Conservation (phyloP, 2,329 filamentous ascomycete species). For the Didymella exigua region DNA sequence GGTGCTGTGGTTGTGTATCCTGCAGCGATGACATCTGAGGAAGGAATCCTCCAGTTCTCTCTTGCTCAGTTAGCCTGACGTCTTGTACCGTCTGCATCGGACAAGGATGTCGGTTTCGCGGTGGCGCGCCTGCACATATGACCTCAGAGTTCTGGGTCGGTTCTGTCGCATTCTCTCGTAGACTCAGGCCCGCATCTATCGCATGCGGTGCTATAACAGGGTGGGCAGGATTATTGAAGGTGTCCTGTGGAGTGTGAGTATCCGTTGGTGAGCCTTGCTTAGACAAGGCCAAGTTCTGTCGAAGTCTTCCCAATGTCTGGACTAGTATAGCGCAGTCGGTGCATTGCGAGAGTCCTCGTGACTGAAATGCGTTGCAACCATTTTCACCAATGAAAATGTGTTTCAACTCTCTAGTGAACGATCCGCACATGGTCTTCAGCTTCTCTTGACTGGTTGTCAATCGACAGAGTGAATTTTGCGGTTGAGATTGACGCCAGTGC, state of each 20-base stretch:
- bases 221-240: not conserved
- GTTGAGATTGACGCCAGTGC: conserved; percentile 21
- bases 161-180: not conserved
- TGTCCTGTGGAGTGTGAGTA: not conserved
- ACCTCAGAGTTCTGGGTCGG: not conserved
- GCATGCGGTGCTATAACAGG: not conserved
- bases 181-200: not conserved
- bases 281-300: conserved; percentile 21
- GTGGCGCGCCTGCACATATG: not conserved
- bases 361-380: not conserved
- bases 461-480: not conserved
- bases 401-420: conserved; percentile 6
- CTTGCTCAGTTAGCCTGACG: not conserved
- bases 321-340: conserved; percentile 34
- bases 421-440: conserved; percentile 28
- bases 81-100: too few species aligned
- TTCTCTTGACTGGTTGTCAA: not conserved
- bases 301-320: conserved; percentile 31
- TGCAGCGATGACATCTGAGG: not conserved
- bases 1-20: not conserved
- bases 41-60: not conserved
- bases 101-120: not conserved
- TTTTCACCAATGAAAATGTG: conserved; percentile 27
- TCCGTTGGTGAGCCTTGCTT: not conserved
- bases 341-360: conserved; percentile 17